Percentiles rank a stretch among this genome's conserved stretches.
Conservation (phyloP, 805 yeast genomes). For the Teunomyces cretensis region DNA sequence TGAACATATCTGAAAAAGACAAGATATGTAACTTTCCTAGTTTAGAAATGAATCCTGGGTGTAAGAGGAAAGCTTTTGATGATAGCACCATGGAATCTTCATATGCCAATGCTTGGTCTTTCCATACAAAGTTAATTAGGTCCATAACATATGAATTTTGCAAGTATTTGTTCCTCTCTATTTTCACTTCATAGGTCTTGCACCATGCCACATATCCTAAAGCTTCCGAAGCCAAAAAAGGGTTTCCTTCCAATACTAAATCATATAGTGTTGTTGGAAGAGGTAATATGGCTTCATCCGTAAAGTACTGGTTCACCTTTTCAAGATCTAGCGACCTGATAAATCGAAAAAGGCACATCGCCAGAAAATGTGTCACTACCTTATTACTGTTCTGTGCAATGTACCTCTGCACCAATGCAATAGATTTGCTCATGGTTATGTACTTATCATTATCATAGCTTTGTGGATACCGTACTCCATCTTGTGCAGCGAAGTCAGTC, state of each 20-base stretch:
- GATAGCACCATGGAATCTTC: slow-evolving; percentile 23
- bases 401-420: slow-evolving; percentile 6
- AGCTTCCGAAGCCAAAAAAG: slow-evolving; percentile 44
- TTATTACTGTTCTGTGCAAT: background rate
- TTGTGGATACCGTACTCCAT: background rate
- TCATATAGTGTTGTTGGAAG: slow-evolving; percentile 41
- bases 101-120: slow-evolving; percentile 50
- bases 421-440: slow-evolving; percentile 7
- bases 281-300: slow-evolving; percentile 25
- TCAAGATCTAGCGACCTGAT: slow-evolving; percentile 11
- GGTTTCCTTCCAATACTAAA: slow-evolving; percentile 41
- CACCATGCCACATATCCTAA: slow-evolving; percentile 48
- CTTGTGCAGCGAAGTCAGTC: background rate
- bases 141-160: slow-evolving; percentile 58
- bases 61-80: slow-evolving; percentile 40
- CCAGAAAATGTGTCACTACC: background rate
- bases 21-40: slow-evolving; percentile 30
- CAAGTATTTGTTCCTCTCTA: slow-evolving; percentile 23
- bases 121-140: slow-evolving; percentile 54
- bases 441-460: slow-evolving; percentile 9
- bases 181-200: slow-evolving; percentile 33
- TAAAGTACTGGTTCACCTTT: slow-evolving; percentile 8
- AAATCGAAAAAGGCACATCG: slow-evolving; percentile 12
- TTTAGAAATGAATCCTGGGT: slow-evolving; percentile 28
- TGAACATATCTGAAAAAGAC: slow-evolving; percentile 30